Percentiles rank a stretch among this genome's conserved stretches.
Evolutionary conservation across 176 grass and related monocot genomes (phyloP).

Genomic region (Oryza nivara): DNA sequence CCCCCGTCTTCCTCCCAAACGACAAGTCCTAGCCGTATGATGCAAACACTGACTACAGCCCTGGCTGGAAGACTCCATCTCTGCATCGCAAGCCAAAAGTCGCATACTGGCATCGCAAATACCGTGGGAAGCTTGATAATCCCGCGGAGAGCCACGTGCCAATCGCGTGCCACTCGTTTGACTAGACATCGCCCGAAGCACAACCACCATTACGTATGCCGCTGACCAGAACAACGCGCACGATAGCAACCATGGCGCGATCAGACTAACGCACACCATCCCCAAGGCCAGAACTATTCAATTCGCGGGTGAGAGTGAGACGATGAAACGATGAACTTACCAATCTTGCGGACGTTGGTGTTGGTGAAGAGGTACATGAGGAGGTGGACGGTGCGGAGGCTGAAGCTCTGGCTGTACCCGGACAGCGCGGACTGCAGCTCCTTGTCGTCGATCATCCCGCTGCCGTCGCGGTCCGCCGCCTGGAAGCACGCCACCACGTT

Average conservation of each 20-base stretch:
- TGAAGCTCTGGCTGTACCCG: constrained; percentile 81
- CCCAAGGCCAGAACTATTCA: neutral
- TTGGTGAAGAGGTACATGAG: constrained; percentile 98
- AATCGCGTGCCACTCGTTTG: neutral
- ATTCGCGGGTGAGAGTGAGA: no score
- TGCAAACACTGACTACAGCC: neutral
- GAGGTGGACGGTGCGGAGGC: constrained; percentile 88
- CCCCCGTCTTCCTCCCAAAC: neutral
- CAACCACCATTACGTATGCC: neutral
- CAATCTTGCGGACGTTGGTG: constrained; percentile 86
- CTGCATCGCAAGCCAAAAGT: neutral
- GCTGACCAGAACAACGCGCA: neutral
- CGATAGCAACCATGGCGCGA: neutral
- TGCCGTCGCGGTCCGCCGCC: constrained; percentile 85
- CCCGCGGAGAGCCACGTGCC: neutral
- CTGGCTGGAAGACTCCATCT: neutral
- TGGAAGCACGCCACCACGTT: constrained; percentile 94
- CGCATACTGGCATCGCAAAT: neutral
- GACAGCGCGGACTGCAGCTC: constrained; percentile 92
- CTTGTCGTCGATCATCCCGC: constrained; percentile 93
- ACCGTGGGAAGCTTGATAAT: neutral
- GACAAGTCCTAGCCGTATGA: neutral
- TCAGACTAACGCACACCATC: neutral
- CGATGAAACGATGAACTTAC: constrained; percentile 9
- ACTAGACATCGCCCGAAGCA: neutral